Evolutionary conservation across 2,329 filamentous ascomycete species (phyloP), one percentile per base, ranked within the genome.

Genomic region (Paradendryphiella salina): DNA sequence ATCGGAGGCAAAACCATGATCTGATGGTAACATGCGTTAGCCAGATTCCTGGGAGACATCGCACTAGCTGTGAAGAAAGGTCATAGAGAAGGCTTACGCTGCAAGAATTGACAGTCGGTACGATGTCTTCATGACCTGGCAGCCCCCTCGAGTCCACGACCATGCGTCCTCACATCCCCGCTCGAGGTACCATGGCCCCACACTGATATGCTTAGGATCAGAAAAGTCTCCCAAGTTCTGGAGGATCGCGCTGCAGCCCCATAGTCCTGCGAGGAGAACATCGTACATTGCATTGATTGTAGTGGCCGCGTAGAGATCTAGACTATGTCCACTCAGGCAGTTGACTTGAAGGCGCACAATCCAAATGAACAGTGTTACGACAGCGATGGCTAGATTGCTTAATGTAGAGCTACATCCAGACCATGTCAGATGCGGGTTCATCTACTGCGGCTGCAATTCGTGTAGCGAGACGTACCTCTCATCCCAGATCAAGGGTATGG

Each of bases 121-220:
- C 3, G 50, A 53, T n/a, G 29, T 42, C 15, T 34, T 60, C 5
- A 46, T 36, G 2, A 42, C 39, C 4, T 37, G 18, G 15, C 57
- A 63, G 23, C 34, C 54, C 29, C 29, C 32, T 15, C 20, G 15
- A n/a, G 32, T 54, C 17, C 14, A 9, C 10, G 4, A 6, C 32
- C 44, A 38, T 11, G 46, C 54, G 15, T 50, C 50, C 7, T 29
- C 33, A 34, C 57, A 64, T 11, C 35, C 49, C 20, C 39, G 48
- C 3, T 60, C 54, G 6, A 63, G 45, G 35, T 65, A 63, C 59
- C 61, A 64, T 11, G 59, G 61, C n/a, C 42, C 49, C 17, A 50
- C 1, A 15, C 52, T 50, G 3, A 57, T 46, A 18, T 61, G 56
- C 11, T 56, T 17, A 8, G 50, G 50, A 40, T 64, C 57, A 0